phyloP scores from a whole-genome alignment of 495 filamentous ascomycete species.

The Melanomma pulvis-pyrius region DNA sequence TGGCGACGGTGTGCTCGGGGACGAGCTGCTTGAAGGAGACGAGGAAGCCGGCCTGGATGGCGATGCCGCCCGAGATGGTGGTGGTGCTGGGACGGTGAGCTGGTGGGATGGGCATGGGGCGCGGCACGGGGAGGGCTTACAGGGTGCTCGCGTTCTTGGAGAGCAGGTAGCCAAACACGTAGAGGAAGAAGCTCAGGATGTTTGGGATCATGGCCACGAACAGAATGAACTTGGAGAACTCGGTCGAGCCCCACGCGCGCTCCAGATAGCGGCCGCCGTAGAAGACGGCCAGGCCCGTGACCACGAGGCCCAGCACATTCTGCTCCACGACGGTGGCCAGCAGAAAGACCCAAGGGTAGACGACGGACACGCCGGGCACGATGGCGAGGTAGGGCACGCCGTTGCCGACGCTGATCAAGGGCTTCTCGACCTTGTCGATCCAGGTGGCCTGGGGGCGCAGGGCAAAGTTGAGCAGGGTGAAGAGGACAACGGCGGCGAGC shows the following conservation, averaged over 20 bases:
- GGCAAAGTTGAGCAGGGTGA: constrained; percentile 80
- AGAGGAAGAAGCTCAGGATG: constrained; percentile 67
- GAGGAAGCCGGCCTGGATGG: constrained; percentile 90
- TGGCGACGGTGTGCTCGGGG: constrained; percentile 94
- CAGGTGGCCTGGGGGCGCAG: constrained; percentile 63
- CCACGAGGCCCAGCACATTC: constrained; percentile 82
- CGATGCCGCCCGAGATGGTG: constrained; percentile 83
- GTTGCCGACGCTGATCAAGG: constrained; percentile 47
- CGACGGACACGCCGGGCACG: constrained; percentile 76
- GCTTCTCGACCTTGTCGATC: constrained; percentile 23
- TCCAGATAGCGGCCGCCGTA: constrained; percentile 95
- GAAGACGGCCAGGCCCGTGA: constrained; percentile 81
- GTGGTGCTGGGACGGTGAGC: constrained; percentile 59
- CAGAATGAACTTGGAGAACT: constrained; percentile 89
- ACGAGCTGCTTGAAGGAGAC: constrained; percentile 98
- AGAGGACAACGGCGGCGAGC: constrained; percentile 69
- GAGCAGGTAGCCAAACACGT: constrained; percentile 71
- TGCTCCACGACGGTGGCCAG: constrained; percentile 89
- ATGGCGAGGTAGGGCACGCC: constrained; percentile 84
- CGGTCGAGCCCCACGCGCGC: constrained; percentile 90
- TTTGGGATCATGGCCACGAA: constrained; percentile 81
- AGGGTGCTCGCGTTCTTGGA: constrained; percentile 66
- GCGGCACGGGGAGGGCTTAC: constrained; percentile 56
- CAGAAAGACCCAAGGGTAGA: constrained; percentile 91
- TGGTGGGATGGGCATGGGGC: background rate